Percentiles rank a stretch among this genome's conserved stretches.
Conservation (phyloP, 257 asterid species). For the Solanum tacnaense region DNA sequence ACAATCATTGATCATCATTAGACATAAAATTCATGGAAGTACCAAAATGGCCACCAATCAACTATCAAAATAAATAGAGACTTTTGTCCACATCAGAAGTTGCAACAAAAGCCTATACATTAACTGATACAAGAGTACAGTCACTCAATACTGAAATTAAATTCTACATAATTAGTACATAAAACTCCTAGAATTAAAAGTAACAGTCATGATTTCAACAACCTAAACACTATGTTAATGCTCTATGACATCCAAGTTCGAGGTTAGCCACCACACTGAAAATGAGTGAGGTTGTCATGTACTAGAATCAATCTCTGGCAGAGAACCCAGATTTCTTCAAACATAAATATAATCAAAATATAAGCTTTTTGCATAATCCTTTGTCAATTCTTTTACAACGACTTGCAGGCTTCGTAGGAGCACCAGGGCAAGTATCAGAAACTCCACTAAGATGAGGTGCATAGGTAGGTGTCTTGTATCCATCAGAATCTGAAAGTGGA, state of each 20-base stretch:
- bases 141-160: background rate
- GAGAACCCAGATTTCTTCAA: background rate
- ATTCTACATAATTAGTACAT: background rate
- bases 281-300: background rate
- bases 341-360: conserved; percentile 20
- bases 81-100: background rate
- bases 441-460: conserved; percentile 25
- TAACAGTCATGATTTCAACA: background rate
- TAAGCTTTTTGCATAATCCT: conserved; percentile 47
- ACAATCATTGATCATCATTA: background rate
- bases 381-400: conserved; percentile 21
- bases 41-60: background rate
- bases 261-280: background rate
- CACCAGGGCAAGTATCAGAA: conserved; percentile 45
- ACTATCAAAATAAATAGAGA: background rate
- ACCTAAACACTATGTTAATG: background rate
- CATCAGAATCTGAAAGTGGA: conserved; percentile 17
- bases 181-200: background rate
- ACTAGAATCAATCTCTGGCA: background rate
- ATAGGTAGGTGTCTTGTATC: conserved; percentile 29
- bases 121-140: background rate
- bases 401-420: conserved; percentile 33
- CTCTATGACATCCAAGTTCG: background rate
- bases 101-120: background rate
- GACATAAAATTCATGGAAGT: background rate